phyloP scores from a whole-genome alignment of 345 rosid species.

The Excoecaria agallocha region DNA sequence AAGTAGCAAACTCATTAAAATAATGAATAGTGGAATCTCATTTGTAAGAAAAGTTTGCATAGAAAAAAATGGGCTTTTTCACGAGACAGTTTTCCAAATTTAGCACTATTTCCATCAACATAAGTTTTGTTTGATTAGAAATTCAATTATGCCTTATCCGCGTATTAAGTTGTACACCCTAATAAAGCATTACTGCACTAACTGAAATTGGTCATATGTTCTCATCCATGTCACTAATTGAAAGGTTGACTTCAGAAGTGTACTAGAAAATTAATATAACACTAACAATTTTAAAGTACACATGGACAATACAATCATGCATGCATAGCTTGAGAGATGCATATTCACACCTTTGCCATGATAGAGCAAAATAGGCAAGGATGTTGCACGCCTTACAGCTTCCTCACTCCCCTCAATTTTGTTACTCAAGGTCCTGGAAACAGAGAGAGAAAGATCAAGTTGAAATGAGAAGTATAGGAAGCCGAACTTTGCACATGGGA shows the following conservation, averaged over 20 bases:
- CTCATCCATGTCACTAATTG: neutral
- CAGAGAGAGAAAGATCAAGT: conserved; percentile 8
- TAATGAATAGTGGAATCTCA: conserved; percentile 46
- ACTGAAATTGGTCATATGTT: neutral
- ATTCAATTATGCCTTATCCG: conserved; percentile 21
- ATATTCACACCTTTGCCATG: conserved; percentile 71
- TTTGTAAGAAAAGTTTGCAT: conserved; percentile 22
- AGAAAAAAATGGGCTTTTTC: conserved; percentile 30
- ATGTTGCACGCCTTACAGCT: conserved; percentile 60
- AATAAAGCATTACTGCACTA: neutral
- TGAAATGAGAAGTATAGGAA: conserved; percentile 10
- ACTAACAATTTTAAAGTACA: neutral
- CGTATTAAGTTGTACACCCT: no score
- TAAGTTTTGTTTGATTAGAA: conserved; percentile 36
- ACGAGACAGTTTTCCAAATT: conserved; percentile 49
- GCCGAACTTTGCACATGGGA: conserved; percentile 83
- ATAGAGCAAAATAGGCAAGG: conserved; percentile 76
- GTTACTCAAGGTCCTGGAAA: conserved; percentile 56
- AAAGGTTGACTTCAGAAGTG: neutral
- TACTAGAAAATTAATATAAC: neutral
- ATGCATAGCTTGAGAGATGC: conserved; percentile 9
- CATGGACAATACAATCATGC: neutral
- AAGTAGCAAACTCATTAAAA: no score
- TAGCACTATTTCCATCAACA: conserved; percentile 33
- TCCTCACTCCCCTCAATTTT: conserved; percentile 52